Conservation (phyloP, 2,329 filamentous ascomycete species). For the Colletotrichum caudatum region DNA sequence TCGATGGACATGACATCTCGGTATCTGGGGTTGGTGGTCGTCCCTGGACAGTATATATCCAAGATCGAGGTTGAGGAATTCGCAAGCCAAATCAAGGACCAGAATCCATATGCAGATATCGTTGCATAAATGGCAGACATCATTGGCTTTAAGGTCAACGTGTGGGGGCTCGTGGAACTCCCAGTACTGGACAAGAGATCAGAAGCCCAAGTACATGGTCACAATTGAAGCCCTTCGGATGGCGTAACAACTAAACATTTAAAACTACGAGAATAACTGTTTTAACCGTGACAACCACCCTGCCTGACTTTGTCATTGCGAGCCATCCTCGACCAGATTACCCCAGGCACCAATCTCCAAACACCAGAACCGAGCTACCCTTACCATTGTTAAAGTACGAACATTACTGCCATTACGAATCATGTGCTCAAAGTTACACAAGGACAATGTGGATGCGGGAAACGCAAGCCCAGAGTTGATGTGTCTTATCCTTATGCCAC, state of each 20-base stretch:
- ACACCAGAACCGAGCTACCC: conserved; percentile 30
- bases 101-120: conserved; percentile 31
- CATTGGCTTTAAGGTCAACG: neutral
- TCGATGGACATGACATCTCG: conserved; percentile 83
- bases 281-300: conserved; percentile 2
- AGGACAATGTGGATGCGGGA: neutral
- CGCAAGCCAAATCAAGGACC: conserved; percentile 61
- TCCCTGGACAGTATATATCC: conserved; percentile 86
- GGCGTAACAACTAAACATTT: conserved; percentile 1
- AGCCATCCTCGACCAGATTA: conserved; percentile 32
- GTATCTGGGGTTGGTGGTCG: conserved; percentile 88
- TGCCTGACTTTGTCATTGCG: conserved; percentile 5
- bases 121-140: neutral
- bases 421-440: neutral
- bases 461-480: neutral
- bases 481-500: conserved; percentile 52
- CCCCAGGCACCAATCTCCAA: conserved; percentile 19
- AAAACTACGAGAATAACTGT: conserved; percentile 25
- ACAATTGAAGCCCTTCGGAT: neutral
- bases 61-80: conserved; percentile 91
- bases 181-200: no score
- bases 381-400: neutral
- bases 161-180: no score
- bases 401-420: conserved; percentile 16
- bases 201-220: neutral